Evolutionary conservation across 768 basidiomycete genomes (phyloP).

Genomic region (Pluteus cervinus): DNA sequence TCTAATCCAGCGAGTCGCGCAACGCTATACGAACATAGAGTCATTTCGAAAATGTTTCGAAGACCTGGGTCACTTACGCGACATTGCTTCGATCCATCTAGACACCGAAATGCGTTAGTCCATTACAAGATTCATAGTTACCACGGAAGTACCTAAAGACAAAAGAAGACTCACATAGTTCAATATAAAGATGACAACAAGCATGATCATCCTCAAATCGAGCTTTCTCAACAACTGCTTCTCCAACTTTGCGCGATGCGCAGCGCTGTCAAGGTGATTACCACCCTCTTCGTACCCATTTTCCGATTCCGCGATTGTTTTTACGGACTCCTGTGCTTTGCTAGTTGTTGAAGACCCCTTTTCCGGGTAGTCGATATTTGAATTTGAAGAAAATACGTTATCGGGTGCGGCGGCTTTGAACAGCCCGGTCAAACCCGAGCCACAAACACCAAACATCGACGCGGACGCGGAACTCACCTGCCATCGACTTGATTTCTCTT

Average conservation of each 20-base stretch:
- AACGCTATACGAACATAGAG: slow-evolving; percentile 39
- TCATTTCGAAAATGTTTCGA: neutral
- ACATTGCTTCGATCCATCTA: slow-evolving; percentile 56
- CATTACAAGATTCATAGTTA: neutral
- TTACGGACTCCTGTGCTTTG: too few species aligned
- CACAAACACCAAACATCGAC: too few species aligned
- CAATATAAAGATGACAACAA: slow-evolving; percentile 18
- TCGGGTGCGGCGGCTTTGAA: too few species aligned
- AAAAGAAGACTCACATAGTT: slow-evolving; percentile 14
- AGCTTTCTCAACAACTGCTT: slow-evolving; percentile 25
- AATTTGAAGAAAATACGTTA: too few species aligned
- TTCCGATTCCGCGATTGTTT: too few species aligned
- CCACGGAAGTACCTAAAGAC: neutral
- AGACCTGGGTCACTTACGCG: slow-evolving; percentile 25
- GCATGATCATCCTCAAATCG: slow-evolving; percentile 30
- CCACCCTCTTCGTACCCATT: too few species aligned
- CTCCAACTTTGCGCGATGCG: slow-evolving; percentile 11
- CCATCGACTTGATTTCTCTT: too few species aligned
- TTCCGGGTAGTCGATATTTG: too few species aligned
- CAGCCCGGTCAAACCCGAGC: too few species aligned
- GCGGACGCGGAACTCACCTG: too few species aligned
- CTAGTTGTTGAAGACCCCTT: too few species aligned
- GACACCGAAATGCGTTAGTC: neutral
- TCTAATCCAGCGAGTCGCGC: slow-evolving; percentile 51
- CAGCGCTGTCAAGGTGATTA: neutral